Conservation (phyloP, 106 monocot species). For the Posidonia australis region DNA sequence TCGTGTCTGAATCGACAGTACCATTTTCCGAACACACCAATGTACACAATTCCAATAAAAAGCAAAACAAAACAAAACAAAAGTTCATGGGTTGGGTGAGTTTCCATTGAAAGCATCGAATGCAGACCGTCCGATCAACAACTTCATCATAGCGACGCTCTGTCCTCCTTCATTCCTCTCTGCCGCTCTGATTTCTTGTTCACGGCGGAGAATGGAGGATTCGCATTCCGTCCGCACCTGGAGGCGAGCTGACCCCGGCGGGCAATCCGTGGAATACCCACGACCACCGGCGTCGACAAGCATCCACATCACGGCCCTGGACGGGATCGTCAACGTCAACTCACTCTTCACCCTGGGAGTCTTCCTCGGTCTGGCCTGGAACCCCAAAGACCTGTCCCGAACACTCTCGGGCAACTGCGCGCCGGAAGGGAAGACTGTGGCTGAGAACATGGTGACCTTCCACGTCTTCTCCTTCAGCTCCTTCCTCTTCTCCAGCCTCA, state of each 20-base stretch:
- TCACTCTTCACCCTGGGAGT: conserved; percentile 86
- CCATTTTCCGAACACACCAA: too few relatives aligned
- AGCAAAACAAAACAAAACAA: too few relatives aligned
- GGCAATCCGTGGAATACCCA: too few relatives aligned
- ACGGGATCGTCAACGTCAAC: conserved; percentile 89
- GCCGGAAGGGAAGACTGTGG: conserved; percentile 27
- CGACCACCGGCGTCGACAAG: conserved; percentile 16
- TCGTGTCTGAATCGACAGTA: too few relatives aligned
- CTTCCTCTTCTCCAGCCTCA: conserved; percentile 84
- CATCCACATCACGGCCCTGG: conserved; percentile 80
- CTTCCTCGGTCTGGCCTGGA: conserved; percentile 76
- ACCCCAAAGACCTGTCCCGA: conserved; percentile 30
- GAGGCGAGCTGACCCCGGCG: not conserved
- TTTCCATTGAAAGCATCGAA: too few relatives aligned
- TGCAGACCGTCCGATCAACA: too few relatives aligned
- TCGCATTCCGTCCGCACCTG: not conserved
- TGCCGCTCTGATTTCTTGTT: not conserved
- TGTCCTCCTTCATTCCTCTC: too few relatives aligned
- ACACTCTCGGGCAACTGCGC: conserved; percentile 18
- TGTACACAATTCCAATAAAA: too few relatives aligned
- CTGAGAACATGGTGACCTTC: conserved; percentile 52
- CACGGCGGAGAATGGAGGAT: not conserved
- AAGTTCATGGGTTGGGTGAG: too few relatives aligned
- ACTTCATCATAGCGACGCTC: too few relatives aligned
- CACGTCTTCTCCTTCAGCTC: conserved; percentile 74